Conservation (phyloP, 2,329 filamentous ascomycete species). For the Daldinia sp. region DNA sequence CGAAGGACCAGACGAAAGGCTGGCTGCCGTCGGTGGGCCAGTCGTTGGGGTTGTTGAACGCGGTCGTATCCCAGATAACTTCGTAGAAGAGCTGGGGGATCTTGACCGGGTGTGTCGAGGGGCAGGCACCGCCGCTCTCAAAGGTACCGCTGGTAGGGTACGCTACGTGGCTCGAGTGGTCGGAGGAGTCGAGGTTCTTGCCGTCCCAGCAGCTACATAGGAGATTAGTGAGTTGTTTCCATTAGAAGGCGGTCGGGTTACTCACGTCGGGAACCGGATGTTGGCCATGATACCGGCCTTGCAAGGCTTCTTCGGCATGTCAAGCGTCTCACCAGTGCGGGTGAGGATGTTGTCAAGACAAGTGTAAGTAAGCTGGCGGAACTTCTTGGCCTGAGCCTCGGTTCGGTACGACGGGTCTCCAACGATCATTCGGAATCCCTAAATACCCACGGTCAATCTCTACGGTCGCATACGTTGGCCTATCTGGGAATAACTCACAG, state of each 20-base stretch:
- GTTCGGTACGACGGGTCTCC: conserved; percentile 49
- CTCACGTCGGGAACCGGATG: conserved; percentile 54
- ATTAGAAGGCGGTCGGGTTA: not conserved
- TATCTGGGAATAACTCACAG: conserved; percentile 34
- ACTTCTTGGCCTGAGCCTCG: conserved; percentile 46
- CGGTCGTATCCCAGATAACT: conserved; percentile 40
- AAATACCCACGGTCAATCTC: not conserved
- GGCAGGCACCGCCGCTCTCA: conserved; percentile 39
- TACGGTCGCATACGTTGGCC: not conserved
- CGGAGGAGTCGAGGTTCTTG: conserved; percentile 53
- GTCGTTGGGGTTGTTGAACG: conserved; percentile 38
- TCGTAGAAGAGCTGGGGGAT: conserved; percentile 44
- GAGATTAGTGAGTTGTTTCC: not conserved
- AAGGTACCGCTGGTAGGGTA: conserved; percentile 51
- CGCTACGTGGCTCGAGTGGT: conserved; percentile 59
- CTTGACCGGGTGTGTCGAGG: conserved; percentile 39
- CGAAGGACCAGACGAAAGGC: conserved; percentile 39
- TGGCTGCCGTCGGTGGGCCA: conserved; percentile 44
- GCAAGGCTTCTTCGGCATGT: conserved; percentile 50
- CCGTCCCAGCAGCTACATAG: conserved; percentile 59
- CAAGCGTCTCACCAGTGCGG: conserved; percentile 49
- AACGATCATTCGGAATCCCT: conserved; percentile 54
- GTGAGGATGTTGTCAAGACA: conserved; percentile 51
- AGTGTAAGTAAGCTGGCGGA: conserved; percentile 53
- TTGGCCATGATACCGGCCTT: conserved; percentile 52